Conservation (phyloP, 1,139 yeast genomes). For the Protomyces inouyei region DNA sequence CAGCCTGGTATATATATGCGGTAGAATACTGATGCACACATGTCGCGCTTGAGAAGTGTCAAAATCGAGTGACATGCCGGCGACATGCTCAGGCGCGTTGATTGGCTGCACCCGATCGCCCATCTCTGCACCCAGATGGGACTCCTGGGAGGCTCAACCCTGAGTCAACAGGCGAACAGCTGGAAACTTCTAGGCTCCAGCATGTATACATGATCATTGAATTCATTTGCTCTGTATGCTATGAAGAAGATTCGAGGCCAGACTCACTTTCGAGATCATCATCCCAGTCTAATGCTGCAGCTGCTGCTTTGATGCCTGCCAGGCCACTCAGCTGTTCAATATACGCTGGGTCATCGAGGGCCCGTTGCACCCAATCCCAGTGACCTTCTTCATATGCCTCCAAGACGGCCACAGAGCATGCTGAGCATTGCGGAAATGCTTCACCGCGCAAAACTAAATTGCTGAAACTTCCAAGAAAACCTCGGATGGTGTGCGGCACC, state of each 20-base stretch:
- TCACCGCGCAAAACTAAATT: constrained; percentile 64
- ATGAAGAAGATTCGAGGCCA: not conserved
- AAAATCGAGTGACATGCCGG: not conserved
- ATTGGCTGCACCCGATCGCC: not conserved
- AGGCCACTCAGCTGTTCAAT: not conserved
- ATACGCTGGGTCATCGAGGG: not conserved
- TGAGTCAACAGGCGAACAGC: too few species aligned
- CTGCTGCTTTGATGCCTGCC: not conserved
- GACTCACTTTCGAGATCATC: not conserved
- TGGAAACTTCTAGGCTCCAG: too few species aligned
- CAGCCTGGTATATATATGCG: too few species aligned
- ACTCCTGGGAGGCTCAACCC: too few species aligned
- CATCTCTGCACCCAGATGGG: too few species aligned
- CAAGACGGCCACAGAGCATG: constrained; percentile 63
- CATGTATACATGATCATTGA: too few species aligned
- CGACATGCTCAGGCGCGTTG: not conserved
- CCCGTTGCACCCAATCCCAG: not conserved
- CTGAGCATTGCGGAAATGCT: constrained; percentile 73
- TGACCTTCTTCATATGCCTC: constrained; percentile 33
- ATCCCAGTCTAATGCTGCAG: not conserved
- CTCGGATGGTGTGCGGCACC: constrained; percentile 85
- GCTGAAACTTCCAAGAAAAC: constrained; percentile 64
- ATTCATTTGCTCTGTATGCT: too few species aligned
- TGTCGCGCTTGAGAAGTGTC: too few species aligned
- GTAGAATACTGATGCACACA: too few species aligned